A percentile compares a stretch with the other conserved stretches of the same genome.
Conservation (phyloP, 129 eudicot species). For the Flaveria robusta region DNA sequence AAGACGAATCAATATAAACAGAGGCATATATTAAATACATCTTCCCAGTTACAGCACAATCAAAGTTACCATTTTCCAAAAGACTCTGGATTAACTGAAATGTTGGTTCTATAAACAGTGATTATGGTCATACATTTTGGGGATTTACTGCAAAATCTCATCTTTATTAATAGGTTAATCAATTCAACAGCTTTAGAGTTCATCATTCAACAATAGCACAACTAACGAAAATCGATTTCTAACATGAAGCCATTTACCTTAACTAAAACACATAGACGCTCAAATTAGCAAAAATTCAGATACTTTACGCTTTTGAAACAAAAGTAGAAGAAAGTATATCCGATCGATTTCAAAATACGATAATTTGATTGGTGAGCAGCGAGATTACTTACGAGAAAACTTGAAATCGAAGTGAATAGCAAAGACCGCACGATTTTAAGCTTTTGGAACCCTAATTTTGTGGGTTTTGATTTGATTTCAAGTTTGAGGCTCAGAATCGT, state of each 20-base stretch:
- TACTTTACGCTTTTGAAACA: neutral
- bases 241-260: neutral
- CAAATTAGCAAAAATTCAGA: neutral
- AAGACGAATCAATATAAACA: neutral
- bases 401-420: neutral
- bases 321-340: neutral
- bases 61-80: neutral
- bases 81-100: neutral
- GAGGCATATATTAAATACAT: constrained; percentile 6
- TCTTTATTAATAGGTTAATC: neutral
- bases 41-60: constrained; percentile 8
- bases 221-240: constrained; percentile 14
- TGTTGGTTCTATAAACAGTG: too few relatives aligned
- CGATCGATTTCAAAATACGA: neutral
- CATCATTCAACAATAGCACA: neutral
- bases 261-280: constrained; percentile 4
- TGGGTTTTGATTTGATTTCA: constrained; percentile 10
- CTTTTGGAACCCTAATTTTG: constrained; percentile 24
- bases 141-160: neutral
- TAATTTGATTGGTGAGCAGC: neutral
- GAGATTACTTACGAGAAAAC: constrained; percentile 29
- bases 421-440: neutral
- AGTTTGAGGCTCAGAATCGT: constrained; percentile 26
- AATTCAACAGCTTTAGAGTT: constrained; percentile 10
- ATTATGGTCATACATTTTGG: constrained; percentile 2